Base-by-base conservation (phyloP, 2,329 filamentous ascomycete genomes). In the Diaporthe vexans region DNA sequence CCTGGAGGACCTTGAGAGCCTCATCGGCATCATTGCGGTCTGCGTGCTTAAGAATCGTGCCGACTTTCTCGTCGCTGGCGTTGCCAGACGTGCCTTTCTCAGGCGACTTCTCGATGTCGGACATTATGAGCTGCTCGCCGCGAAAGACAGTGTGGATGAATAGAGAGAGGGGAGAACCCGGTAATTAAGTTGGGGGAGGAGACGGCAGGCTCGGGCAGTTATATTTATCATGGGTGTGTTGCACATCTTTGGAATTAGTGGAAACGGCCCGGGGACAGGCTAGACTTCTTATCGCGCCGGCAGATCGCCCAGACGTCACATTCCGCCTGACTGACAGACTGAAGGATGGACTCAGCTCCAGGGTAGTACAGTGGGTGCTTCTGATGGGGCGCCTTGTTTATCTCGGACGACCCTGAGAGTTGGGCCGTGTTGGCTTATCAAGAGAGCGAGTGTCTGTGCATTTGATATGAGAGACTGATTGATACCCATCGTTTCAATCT, bases 11-110 rank as follows among this genome's bases (percentile, higher is more conserved):
- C 72, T 83, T 82, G 59, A 86, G 79, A 5, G 85, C 85, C 75
- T 84, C 84, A 77, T 87, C 85, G 11, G 83, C 84, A 76, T 86
- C 82, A 75, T 83, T 81, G 56, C 77, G 77, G 72, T 83, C 79
- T 33, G 82, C 82, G 72, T 86, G 84, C 71, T 82, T 82, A 33
- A 79, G 75, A 29, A 77, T 57, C 17, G 68, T 40, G 65, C 71
- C 73, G 21, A 75, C 57, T 11, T 63, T 63, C 24, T 70, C 75
- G 19, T 73, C 10, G 13, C 10, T 40, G 37, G 37, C 33, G 5
- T 56, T 54, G 40, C 24, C 72, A 46, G 48, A 29, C 9, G 43
- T 37, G 58, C 37, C 72, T 24, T 73, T 76, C n/a, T 77, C 76
- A 11, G 65, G 65, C 19, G 72, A 40, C 57, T 77, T 76, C 61